Evolutionary conservation across 768 basidiomycete genomes (phyloP), one percentile per base, ranked within the genome.

Genomic region (Leccinum rimulosum): DNA sequence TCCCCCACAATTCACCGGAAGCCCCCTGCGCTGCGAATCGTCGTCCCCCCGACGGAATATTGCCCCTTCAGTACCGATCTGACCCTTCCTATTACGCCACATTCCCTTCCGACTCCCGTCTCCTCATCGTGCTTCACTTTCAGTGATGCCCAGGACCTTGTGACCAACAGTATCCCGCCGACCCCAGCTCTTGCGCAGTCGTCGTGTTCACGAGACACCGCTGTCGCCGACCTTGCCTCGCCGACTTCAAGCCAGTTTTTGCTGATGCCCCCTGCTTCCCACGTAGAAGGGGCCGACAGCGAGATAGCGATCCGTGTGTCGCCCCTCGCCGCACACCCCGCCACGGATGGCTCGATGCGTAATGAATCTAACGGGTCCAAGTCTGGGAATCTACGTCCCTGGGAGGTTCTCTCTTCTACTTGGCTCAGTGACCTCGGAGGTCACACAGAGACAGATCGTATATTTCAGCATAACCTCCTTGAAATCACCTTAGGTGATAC

Each of bases 341-440:
- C 57, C 30, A 35, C 58, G 28, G 25, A 56, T 35, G 58, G 56
- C 33, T 49, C 56, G 17, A 45, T 50, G 35, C 52, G 33, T 51
- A 28, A 58, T 50, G 63, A 49, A 64, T 56, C 57, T 25, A 38
- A 48, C 28, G 35, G 55, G 40, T 33, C 47, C 50, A 62, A 58
- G 52, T n/a, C 33, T 12, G 64, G 38, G 57, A 62, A 68, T 62
- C 66, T 43, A 53, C 59, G 52, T 38, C 56, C 64, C 52, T 68
- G 70, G 63, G 61, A 60, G 50, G 50, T 61, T 30, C 55, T 64
- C 52, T 58, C 66, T 12, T 64, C 73, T 28, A 73, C 64, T 51
- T 70, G 73, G 72, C 71, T 72, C 56, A 68, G 58, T 52, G 73
- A 72, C 55, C 70, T 72, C 54, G 73, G 71, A 28, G 69, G 69